Conservation (phyloP, 2,329 filamentous ascomycete genomes). For the Epichloe typhina region DNA sequence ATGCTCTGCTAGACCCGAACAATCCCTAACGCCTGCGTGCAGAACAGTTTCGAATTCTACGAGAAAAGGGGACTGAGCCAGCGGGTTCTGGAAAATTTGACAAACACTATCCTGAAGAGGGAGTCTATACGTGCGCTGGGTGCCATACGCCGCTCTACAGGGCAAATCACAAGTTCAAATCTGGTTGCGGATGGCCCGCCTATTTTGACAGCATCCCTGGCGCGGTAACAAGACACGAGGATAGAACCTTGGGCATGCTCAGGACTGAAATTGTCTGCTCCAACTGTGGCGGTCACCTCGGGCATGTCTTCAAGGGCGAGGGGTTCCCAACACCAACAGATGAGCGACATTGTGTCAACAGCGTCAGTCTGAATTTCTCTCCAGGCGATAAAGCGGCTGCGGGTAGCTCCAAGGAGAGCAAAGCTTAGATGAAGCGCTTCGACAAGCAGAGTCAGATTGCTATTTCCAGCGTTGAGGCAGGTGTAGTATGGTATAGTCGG, state of each 20-base stretch:
- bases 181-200: constrained; percentile 92
- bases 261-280: constrained; percentile 88
- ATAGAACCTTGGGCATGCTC: constrained; percentile 65
- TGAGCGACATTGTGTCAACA: constrained; percentile 96
- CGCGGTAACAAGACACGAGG: constrained; percentile 71
- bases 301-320: constrained; percentile 92
- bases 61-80: constrained; percentile 81
- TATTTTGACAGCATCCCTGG: constrained; percentile 94
- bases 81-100: constrained; percentile 73
- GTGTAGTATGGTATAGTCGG: neutral
- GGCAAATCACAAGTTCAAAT: constrained; percentile 89
- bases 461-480: neutral
- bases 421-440: constrained; percentile 15
- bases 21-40: constrained; percentile 6
- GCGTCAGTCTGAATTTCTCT: constrained; percentile 73
- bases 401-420: constrained; percentile 21
- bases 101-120: constrained; percentile 64
- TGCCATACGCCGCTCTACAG: constrained; percentile 85
- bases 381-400: constrained; percentile 42
- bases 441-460: neutral
- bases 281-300: constrained; percentile 87
- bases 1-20: neutral
- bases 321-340: constrained; percentile 75
- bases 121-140: constrained; percentile 73
- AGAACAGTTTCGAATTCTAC: constrained; percentile 94